Evolutionary conservation across 129 eudicot genomes (phyloP).

Genomic region (Flaveria linearis): DNA sequence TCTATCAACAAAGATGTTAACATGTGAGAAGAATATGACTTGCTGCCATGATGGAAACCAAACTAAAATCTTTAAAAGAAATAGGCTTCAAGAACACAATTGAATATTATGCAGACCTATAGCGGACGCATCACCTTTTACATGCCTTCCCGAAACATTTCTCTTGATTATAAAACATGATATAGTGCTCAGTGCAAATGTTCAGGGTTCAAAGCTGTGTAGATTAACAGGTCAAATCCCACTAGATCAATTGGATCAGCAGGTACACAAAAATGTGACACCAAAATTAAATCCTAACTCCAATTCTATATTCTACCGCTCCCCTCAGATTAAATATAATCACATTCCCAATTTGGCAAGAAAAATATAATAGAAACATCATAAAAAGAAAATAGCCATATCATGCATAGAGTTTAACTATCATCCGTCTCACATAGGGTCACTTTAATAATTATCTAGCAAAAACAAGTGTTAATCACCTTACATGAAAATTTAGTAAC

Average conservation of each 20-base stretch:
- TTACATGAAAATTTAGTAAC: not conserved
- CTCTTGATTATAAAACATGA: not conserved
- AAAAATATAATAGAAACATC: slow-evolving; percentile 9
- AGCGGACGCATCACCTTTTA: not conserved
- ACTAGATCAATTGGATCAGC: not conserved
- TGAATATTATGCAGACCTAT: slow-evolving; percentile 1
- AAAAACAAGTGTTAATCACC: slow-evolving; percentile 2
- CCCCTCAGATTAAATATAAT: slow-evolving; percentile 13
- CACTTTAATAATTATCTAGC: not conserved
- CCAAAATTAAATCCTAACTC: slow-evolving; percentile 20
- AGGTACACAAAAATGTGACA: not conserved
- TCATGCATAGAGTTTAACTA: slow-evolving; percentile 16
- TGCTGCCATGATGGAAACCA: slow-evolving; percentile 2
- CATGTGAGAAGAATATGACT: no score
- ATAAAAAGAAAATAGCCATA: slow-evolving; percentile 1
- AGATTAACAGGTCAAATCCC: not conserved
- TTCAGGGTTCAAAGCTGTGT: not conserved
- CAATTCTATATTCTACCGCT: not conserved
- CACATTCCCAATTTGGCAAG: slow-evolving; percentile 26
- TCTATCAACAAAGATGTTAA: not conserved
- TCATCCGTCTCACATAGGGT: not conserved
- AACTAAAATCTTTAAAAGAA: not conserved
- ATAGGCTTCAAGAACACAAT: slow-evolving; percentile 6
- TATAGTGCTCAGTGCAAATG: not conserved
- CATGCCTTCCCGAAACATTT: not conserved